These are phyloP conservation scores for Chytriomyces hyalinus DNA, from an alignment of 192 early-diverging fungal genomes.

Conservation along the genomic window DNA sequence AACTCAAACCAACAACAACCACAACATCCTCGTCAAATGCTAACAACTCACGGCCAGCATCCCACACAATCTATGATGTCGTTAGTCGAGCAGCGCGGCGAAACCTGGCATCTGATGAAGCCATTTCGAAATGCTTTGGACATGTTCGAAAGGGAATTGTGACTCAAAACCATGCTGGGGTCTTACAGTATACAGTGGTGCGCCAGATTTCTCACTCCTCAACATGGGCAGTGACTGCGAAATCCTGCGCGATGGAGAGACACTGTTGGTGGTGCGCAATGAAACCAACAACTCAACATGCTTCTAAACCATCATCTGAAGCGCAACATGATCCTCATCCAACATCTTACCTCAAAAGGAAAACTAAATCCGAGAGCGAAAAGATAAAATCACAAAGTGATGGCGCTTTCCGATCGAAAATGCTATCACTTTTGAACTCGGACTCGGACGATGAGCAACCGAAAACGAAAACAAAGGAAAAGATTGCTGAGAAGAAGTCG, in stretches of 20 bases:
- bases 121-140: constrained; percentile 4
- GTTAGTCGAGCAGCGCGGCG: constrained; percentile 3
- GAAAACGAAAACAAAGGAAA: background rate
- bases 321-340: background rate
- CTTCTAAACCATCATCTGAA: background rate
- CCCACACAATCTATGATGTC: constrained; percentile 18
- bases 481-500: too few species aligned
- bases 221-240: background rate
- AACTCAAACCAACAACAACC: background rate
- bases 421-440: background rate
- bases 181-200: constrained; percentile 17
- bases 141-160: background rate
- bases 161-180: background rate
- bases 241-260: constrained; percentile 21
- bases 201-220: constrained; percentile 26
- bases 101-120: background rate
- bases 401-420: too few species aligned
- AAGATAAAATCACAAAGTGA: background rate
- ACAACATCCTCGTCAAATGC: background rate
- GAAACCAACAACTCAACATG: background rate
- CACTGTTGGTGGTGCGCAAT: constrained; percentile 22
- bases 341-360: background rate
- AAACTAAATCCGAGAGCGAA: background rate
- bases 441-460: background rate
- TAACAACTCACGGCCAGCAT: background rate